Evolutionary conservation across 495 filamentous ascomycete species (phyloP).

Genomic region (Hamigera avellanea): DNA sequence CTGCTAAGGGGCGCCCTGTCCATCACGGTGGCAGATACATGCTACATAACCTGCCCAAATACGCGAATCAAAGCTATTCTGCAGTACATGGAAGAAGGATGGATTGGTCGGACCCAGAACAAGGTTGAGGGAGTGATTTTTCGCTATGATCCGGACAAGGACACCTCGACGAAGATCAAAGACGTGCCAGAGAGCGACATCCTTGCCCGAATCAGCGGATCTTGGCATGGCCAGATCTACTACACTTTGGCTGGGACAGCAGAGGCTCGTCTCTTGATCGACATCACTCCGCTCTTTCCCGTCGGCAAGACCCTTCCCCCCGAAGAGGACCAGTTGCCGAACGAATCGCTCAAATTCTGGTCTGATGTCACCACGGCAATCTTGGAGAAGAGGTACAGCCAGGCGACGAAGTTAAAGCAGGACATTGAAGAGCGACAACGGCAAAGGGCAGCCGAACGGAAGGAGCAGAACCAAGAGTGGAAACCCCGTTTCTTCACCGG

Average conservation of each 20-base stretch:
- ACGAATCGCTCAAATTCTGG: conserved; percentile 90
- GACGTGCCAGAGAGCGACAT: conserved; percentile 78
- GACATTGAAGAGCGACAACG: conserved; percentile 88
- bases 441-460: conserved; percentile 68
- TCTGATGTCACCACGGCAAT: conserved; percentile 80
- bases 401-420: conserved; percentile 77
- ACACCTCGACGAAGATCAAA: conserved; percentile 63
- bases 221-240: conserved; percentile 65
- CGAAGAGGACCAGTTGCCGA: conserved; percentile 60
- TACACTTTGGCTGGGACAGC: conserved; percentile 45
- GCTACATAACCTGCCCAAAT: conserved; percentile 74
- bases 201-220: conserved; percentile 71
- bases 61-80: conserved; percentile 85
- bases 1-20: conserved; percentile 71
- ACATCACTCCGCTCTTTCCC: conserved; percentile 69
- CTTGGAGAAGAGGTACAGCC: conserved; percentile 63
- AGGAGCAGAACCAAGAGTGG: conserved; percentile 55
- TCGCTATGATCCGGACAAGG: conserved; percentile 70
- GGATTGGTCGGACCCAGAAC: conserved; percentile 85
- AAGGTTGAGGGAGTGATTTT: conserved; percentile 86
- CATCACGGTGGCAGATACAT: conserved; percentile 78
- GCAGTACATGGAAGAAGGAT: conserved; percentile 87
- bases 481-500: conserved; percentile 83
- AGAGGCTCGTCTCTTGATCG: conserved; percentile 68
- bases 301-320: conserved; percentile 71